Evolutionary conservation across 2,329 filamentous ascomycete genomes (phyloP), one percentile per base, ranked within the genome.

Genomic region (Apiospora sp.): DNA sequence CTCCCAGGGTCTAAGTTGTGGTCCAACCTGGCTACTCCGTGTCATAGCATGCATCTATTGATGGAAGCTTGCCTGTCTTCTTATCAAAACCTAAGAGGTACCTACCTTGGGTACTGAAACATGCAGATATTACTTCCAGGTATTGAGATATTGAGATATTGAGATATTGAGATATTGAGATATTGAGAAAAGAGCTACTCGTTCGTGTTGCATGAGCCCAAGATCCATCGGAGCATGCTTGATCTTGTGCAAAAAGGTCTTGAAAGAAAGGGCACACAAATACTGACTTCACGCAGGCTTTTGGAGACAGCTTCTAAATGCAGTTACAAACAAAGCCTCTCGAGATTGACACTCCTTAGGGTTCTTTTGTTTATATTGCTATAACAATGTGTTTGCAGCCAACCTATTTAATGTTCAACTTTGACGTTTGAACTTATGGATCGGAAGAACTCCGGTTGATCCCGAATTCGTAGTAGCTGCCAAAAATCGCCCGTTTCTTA

Each of bases 391-490:
- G 27, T 19, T 22, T 4, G 34, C 13, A 58, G 4, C 51, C 30
- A 16, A 27, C 10, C 51, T 34, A 16, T 27, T 34, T 2, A 5
- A 16, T 19, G 6, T 19, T 34, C 14, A 30, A 19, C 30, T 41
- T 41, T 22, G 34, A 37, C n/a, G 19, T n/a, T 19, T n/a, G 34
- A 34, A 41, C 34, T 64, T 64, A 64, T 64, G 58, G 30, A 64
- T 64, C 58, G 58, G 58, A 41, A 64, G 58, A 64, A 64, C 58
- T 14, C 58, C 58, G 58, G 58, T 41, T 41, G 58, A 41, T 41
- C 34, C 58, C 34, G 58, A n/a, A n/a, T 19, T 19, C 58, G 41
- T 64, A n/a, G 58, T 64, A 64, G 58, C 34, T 64, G 34, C 58
- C 58, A 64, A 64, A 64, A 64, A 41, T 24, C 41, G 34, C 34